Evolutionary conservation across 2,329 filamentous ascomycete species (phyloP).

Genomic region (Ilyonectria sp.): DNA sequence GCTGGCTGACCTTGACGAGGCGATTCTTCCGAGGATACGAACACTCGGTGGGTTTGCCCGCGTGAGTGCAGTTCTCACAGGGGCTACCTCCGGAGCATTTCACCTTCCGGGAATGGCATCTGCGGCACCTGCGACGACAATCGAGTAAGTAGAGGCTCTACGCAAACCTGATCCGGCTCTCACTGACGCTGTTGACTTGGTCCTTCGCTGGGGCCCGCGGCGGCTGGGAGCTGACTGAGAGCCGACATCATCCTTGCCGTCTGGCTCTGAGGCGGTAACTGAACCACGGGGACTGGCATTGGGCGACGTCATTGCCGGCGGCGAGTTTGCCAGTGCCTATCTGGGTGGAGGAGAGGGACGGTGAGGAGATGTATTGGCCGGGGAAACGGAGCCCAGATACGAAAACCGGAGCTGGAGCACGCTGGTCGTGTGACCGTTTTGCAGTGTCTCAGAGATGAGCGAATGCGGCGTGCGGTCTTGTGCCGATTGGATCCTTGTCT

Average conservation of each 20-base stretch:
- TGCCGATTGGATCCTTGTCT: conserved; percentile 32
- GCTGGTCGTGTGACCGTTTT: not conserved
- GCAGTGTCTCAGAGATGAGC: not conserved
- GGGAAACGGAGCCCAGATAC: conserved; percentile 6
- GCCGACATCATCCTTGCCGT: conserved; percentile 37
- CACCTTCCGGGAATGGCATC: conserved; percentile 53
- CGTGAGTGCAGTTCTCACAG: conserved; percentile 51
- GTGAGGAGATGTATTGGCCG: conserved; percentile 19
- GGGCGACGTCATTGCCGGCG: conserved; percentile 36
- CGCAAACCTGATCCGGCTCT: not conserved
- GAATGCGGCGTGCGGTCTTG: conserved; percentile 22
- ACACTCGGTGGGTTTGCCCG: conserved; percentile 50
- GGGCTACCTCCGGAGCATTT: conserved; percentile 54
- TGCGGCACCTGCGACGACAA: conserved; percentile 44
- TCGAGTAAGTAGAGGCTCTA: conserved; percentile 1
- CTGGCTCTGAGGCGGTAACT: conserved; percentile 38
- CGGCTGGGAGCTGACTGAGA: conserved; percentile 33
- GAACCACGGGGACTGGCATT: conserved; percentile 31
- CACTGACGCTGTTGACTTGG: conserved; percentile 47
- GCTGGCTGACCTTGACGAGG: conserved; percentile 52
- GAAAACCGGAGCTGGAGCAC: conserved; percentile 7
- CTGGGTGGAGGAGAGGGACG: conserved; percentile 11
- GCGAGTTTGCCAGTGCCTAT: conserved; percentile 12
- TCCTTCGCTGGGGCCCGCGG: conserved; percentile 40
- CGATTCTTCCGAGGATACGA: conserved; percentile 53